Evolutionary conservation across 2,329 filamentous ascomycete genomes (phyloP).

Genomic region (Arthrinium puccinioides): DNA sequence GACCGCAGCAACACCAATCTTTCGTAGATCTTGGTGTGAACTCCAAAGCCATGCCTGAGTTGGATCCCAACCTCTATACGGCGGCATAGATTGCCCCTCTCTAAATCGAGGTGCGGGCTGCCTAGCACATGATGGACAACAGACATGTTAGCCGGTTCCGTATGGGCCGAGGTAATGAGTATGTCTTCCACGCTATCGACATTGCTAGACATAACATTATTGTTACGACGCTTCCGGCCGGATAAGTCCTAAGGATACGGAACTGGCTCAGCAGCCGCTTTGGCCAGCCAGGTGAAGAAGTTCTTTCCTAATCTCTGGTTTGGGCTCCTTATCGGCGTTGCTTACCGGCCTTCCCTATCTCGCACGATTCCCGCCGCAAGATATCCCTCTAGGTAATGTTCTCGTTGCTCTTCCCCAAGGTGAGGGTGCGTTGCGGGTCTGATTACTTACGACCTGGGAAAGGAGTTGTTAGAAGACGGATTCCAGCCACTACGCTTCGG

Average conservation of each 20-base stretch:
- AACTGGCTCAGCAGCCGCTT: conserved; percentile 22
- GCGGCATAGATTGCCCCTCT: conserved; percentile 30
- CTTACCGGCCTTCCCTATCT: conserved; percentile 22
- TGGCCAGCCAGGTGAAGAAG: conserved; percentile 25
- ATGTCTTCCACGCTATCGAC: conserved; percentile 27
- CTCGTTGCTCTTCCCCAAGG: conserved; percentile 21
- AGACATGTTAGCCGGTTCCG: conserved; percentile 23
- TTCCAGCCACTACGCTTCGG: conserved; percentile 19
- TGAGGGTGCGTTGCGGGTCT: conserved; percentile 17
- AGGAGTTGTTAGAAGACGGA: conserved; percentile 17
- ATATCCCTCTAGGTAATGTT: conserved; percentile 31
- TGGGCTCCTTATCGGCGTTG: conserved; percentile 28
- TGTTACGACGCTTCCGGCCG: conserved; percentile 24
- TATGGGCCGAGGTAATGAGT: conserved; percentile 23
- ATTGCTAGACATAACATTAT: conserved; percentile 28
- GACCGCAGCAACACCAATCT: too few relatives aligned
- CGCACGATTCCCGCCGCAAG: conserved; percentile 14
- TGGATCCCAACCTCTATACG: conserved; percentile 17
- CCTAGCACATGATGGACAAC: conserved; percentile 25
- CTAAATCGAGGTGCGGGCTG: conserved; percentile 27
- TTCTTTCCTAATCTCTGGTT: conserved; percentile 29
- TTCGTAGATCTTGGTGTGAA: too few relatives aligned
- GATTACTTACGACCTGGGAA: conserved; percentile 25
- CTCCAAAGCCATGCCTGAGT: conserved; percentile 3
- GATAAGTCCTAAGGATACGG: conserved; percentile 28